phyloP scores from a whole-genome alignment of 1,284 basidiomycete genomes.

The Tetrapyrgos nigripes region DNA sequence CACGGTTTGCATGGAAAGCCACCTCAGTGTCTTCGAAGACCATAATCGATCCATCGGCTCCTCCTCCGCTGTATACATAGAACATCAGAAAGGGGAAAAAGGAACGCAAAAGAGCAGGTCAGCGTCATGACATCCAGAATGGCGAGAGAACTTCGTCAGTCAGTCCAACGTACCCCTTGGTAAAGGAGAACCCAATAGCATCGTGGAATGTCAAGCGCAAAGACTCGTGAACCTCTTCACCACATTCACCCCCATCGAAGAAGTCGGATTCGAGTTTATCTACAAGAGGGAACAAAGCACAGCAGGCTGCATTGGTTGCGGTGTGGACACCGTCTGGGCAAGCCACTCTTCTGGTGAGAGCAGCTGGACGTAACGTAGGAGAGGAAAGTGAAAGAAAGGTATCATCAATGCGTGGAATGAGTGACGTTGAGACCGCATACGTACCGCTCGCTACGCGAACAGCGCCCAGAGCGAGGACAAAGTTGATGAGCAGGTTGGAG shows the following conservation, averaged over 20 bases:
- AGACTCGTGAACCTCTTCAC: constrained; percentile 48
- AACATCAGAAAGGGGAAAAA: background rate
- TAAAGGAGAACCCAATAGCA: constrained; percentile 45
- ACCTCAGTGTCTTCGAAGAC: constrained; percentile 41
- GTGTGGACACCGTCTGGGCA: constrained; percentile 42
- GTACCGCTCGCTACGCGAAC: background rate
- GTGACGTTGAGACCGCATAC: too few relatives aligned
- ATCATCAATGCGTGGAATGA: too few relatives aligned
- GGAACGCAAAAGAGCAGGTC: too few relatives aligned
- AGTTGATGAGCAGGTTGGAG: background rate
- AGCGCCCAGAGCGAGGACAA: background rate
- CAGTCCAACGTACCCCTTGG: constrained; percentile 27
- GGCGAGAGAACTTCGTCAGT: too few relatives aligned
- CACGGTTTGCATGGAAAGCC: constrained; percentile 37
- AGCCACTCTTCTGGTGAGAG: constrained; percentile 35
- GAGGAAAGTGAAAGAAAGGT: background rate
- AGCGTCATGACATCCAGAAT: too few relatives aligned
- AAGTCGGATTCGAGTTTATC: constrained; percentile 47
- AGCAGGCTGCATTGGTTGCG: constrained; percentile 44
- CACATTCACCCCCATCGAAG: constrained; percentile 47
- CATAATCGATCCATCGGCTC: constrained; percentile 49
- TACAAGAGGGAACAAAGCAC: constrained; percentile 43
- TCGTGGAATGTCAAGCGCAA: constrained; percentile 53
- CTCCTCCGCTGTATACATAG: constrained; percentile 35
- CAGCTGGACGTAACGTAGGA: constrained; percentile 23